Evolutionary conservation across 176 grass and related monocot species (phyloP), one percentile per base, ranked within the genome.

Genomic region (Bothriochloa decipiens): DNA sequence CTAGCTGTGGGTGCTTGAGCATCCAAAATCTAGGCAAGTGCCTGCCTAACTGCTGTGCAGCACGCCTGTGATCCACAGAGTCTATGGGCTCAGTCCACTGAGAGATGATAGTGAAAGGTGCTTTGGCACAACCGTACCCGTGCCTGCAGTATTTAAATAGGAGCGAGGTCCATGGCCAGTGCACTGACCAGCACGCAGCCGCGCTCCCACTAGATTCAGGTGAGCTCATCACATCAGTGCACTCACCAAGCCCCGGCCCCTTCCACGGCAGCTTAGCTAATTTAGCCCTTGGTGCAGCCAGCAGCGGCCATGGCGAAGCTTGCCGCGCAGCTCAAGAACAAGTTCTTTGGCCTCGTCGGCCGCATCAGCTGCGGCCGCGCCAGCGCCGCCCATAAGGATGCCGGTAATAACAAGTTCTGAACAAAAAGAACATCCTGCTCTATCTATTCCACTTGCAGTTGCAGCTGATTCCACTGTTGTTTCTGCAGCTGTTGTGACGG

Each of bases 241-340:
- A 12, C 15, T 4, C 0, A 58, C 52, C 52, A 53, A 47, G 17
- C 47, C 15, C 47, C 15, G 7, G 42, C 68, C 22, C 39, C 40
- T 40, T 45, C 37, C 75, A 8, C n/a, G 22, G 23, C 40, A 72
- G 70, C 23, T 72, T 72, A 71, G 49, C 49, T 52, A 17, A 2
- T 12, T 47, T 53, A 3, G 18, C 18, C 18, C 6, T 57, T 57
- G 52, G 18, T 57, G 18, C 18, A 15, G 52, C 18, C 52, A 57
- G 7, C 18, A 2, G 16, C 8, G 4, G 66, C 88, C 74, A 90
- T 90, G 88, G 79, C 74, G 26, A 90, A 90, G 74, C 80, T 90
- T 26, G 74, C 74, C 15, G 79, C 68, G 37, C 88, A 86, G 84
- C 80, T 90, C 26, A 90, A 78, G 80, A 63, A 57, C 84, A 90